Base-by-base conservation (phyloP, 768 basidiomycete genomes). In the Lactifluus hygrophoroides region DNA sequence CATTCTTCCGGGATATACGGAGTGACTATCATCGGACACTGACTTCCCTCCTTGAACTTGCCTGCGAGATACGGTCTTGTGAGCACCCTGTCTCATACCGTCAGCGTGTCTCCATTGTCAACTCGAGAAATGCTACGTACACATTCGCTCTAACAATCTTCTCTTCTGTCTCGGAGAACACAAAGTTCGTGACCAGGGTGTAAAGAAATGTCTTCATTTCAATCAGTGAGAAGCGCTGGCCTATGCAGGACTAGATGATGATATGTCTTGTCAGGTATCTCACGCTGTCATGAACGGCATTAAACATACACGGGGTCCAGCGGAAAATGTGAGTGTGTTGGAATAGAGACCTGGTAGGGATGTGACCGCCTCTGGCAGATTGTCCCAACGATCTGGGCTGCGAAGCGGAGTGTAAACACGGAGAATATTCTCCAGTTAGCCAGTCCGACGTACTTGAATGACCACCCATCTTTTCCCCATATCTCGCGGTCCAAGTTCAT, bases 381-480 rank as follows among this genome's bases (percentile, higher is more conserved):
- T 74, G 65, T 87, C 80, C 90, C 90, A 93, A 25, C 90, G 77
- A 60, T 92, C 88, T 2, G 90, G 90, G 38, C 90, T 91, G 60
- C 59, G 30, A 40, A 55, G 42, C 21, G 35, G 32, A 25, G 32
- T 13, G 11, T 32, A 11, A 35, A 45, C 55, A 19, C 42, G 3
- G 30, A 42, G 40, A 34, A 40, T 42, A 43, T 19, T 2, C 9
- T 27, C 45, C 5, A 17, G 4, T 17, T 38, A 7, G 27, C 19
- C 11, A 9, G 8, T 19, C 14, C 30, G 8, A 66, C 64, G 64
- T 67, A 91, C 90, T 82, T 78, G 70, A 91, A 94, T 27, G 82
- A 77, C 88, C 87, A 90, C 32, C 85, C 88, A 67, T 88, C 82
- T 25, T 80, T 74, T 5, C 91, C 91, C 88, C 90, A 93, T 27